These are phyloP conservation scores for Noccaea bulbosa DNA, from an alignment of 345 rosid genomes.

Conservation along the genomic window DNA sequence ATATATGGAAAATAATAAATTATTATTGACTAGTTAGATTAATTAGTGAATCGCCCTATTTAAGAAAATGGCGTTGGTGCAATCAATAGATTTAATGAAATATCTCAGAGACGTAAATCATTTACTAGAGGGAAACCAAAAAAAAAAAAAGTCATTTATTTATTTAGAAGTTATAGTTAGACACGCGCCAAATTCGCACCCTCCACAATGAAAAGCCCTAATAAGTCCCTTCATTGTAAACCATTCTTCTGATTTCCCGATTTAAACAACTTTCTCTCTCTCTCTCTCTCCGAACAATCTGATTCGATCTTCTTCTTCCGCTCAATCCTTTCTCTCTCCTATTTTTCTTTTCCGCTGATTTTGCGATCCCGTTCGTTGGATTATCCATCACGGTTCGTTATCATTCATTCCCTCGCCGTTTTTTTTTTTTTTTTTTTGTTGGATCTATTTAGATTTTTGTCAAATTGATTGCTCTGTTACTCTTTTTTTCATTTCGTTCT, in stretches of 20 bases:
- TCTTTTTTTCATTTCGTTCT: slow-evolving; percentile 10
- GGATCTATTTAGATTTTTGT: slow-evolving; percentile 30
- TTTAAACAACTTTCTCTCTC: slow-evolving; percentile 5
- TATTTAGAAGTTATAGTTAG: slow-evolving; percentile 30
- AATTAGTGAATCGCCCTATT: not conserved
- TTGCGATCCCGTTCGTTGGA: slow-evolving; percentile 29
- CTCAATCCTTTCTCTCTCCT: slow-evolving; percentile 10
- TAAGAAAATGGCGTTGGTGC: not conserved
- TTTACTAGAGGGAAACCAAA: not conserved
- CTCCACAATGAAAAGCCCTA: slow-evolving; percentile 15
- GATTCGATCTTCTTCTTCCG: slow-evolving; percentile 25
- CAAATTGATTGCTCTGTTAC: not conserved
- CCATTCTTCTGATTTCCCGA: not conserved
- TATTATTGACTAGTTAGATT: too few relatives aligned
- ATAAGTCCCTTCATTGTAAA: not conserved
- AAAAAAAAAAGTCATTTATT: not conserved
- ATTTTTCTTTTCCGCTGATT: not conserved
- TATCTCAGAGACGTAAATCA: not conserved
- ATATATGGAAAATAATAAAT: not conserved
- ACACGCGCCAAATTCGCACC: slow-evolving; percentile 39
- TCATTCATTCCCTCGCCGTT: slow-evolving; percentile 25
- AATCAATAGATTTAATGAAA: not conserved
- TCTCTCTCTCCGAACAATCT: slow-evolving; percentile 1
- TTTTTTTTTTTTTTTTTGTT: slow-evolving; percentile 25
- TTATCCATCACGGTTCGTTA: slow-evolving; percentile 13